Evolutionary conservation across 495 filamentous ascomycete species (phyloP), one percentile per base, ranked within the genome.

Genomic region (Xylaria grammica): DNA sequence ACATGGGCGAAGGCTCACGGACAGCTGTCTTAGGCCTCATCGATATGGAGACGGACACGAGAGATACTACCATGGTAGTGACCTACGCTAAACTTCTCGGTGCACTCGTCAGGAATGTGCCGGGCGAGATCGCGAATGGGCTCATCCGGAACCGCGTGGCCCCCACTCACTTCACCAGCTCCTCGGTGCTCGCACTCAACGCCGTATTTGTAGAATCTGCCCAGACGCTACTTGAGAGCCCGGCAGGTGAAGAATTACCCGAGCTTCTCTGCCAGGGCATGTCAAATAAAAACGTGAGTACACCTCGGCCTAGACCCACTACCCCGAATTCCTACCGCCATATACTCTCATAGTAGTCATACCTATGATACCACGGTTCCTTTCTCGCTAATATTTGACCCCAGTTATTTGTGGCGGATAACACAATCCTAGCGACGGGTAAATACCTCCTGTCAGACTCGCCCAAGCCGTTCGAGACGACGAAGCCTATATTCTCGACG

Each of bases 1-100:
- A 94, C 74, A 99, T 98, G 95, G 92, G 91, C 68, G 95, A 97
- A 67, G 82, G 85, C 51, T 97, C 94, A 34, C 87, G 93, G 56
- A 83, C 84, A 63, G 86, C 93, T 1, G 90, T 98, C 4, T 82
- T 98, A 6, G 86, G 85, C 13, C 81, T 99, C 30, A 96, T 98
- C 65, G 95, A 98, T 73, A 88, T 87, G 65, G 92, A 95, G 65
- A 78, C 83, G 15, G 90, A 91, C 64, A 90, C 91, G 62, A 81
- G 84, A 59, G 91, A 93, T 62, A 84, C 85, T 77, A 81, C 78
- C 34, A 93, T 96, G 83, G 85, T 87, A 17, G 93, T 97, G 54
- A 97, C 94, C 19, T 89, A 96, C 71, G 93, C 95, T 11, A 89
- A 88, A 60, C 82, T 99, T 27, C 88, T 99, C 36, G 94, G 93